Base-by-base conservation (phyloP, 2,329 filamentous ascomycete species). In the Cercospora sojina region DNA sequence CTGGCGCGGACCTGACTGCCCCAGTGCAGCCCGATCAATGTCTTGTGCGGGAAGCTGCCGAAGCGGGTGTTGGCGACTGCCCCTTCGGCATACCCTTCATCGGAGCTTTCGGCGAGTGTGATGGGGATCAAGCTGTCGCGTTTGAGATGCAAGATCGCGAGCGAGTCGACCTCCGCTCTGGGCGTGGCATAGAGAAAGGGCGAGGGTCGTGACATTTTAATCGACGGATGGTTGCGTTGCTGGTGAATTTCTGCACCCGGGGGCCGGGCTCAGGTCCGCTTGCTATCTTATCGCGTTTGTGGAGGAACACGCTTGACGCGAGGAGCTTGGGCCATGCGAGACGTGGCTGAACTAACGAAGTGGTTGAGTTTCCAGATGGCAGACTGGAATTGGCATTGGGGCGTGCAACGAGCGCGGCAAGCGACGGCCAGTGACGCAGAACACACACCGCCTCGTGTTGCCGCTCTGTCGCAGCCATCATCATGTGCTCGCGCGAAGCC, bases 1-100 rank as follows among this genome's bases (percentile, higher is more conserved):
- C 93, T 97, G 7, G 95, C 95, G 56, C 92, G 86, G 23, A 98
- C 89, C 77, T 98, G 95, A 6, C 91, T 92, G 29, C 95, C 95
- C 94, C 94, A 98, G 49, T 91, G 90, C 62, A 93, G 83, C 5
- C 87, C 84, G 64, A 97, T 75, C 27, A 85, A 77, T 0, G 82
- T 83, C 68, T 77, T 82, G 72, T 85, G 83, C 2, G 83, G 83
- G 64, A 82, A 85, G 13, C 93, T 97, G 58, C 95, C 95, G 75
- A 97, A 99, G 53, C 93, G 89, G 1, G 94, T 99, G 80, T 97
- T 98, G 62, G 93, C 87, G 51, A 84, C 81, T 20, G 79, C 79
- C 60, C 81, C 81, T 68, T 82, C 81, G 27, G 74, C 77, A 62
- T 78, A 79, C 20, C 77, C 77, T 63, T 78, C 75, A 74, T 83